These are phyloP conservation scores for Actinomortierella ambigua DNA, from an alignment of 371 early-diverging fungal species.

Conservation along the genomic window DNA sequence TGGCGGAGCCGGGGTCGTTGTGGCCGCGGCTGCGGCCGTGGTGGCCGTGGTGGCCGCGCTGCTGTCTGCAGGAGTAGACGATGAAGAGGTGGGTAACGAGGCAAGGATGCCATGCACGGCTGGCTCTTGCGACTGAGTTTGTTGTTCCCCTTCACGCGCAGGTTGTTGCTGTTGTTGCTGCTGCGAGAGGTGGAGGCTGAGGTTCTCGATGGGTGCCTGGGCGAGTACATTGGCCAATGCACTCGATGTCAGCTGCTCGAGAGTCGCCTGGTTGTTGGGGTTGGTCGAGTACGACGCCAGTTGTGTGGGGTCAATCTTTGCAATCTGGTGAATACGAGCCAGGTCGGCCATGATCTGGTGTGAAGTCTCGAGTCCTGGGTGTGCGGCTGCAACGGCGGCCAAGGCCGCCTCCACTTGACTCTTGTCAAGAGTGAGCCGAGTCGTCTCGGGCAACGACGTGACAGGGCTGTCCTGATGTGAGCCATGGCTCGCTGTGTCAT, in stretches of 20 bases:
- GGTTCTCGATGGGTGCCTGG: slow-evolving; percentile 23
- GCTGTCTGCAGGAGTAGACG: no score
- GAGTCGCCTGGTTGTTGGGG: slow-evolving; percentile 42
- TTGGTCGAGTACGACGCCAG: slow-evolving; percentile 42
- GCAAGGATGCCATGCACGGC: slow-evolving; percentile 31
- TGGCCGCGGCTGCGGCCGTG: background rate
- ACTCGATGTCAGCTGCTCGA: slow-evolving; percentile 45
- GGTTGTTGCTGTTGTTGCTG: slow-evolving; percentile 26
- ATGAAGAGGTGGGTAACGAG: background rate
- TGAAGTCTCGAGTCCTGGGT: slow-evolving; percentile 20
- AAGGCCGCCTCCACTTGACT: slow-evolving; percentile 11
- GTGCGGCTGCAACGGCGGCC: slow-evolving; percentile 17
- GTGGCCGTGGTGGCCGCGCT: background rate
- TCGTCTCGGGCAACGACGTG: no score
- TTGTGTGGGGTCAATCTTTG: slow-evolving; percentile 43
- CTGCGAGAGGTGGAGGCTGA: slow-evolving; percentile 19
- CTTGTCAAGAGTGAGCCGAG: no score
- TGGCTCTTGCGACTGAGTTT: background rate
- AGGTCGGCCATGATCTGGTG: slow-evolving; percentile 44
- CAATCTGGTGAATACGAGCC: slow-evolving; percentile 37
- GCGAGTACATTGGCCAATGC: slow-evolving; percentile 42
- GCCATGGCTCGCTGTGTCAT: no score
- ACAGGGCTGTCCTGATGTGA: no score
- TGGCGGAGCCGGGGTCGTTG: background rate
- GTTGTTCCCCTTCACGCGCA: background rate